Evolutionary conservation across 306 rosid genomes (phyloP).

Genomic region (Prosopis cineraria): DNA sequence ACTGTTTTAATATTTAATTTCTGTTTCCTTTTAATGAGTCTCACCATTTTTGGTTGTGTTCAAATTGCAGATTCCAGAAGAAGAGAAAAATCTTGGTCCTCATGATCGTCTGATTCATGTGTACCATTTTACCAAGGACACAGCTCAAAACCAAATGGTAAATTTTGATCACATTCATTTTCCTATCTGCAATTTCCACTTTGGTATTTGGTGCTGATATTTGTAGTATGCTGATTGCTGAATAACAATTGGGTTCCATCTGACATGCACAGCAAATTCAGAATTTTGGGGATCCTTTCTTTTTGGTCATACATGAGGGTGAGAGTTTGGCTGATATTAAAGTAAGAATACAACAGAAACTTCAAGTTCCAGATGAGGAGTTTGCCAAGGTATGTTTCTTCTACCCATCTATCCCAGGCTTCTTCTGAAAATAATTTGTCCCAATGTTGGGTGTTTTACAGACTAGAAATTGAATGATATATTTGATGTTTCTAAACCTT

Average conservation of each 20-base stretch:
- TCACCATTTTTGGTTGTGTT: neutral
- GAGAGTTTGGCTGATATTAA: slow-evolving; percentile 78
- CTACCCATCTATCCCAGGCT: slow-evolving; percentile 1
- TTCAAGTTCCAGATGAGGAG: slow-evolving; percentile 86
- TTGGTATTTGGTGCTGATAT: neutral
- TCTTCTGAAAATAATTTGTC: slow-evolving; percentile 16
- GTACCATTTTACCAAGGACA: slow-evolving; percentile 85
- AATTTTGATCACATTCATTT: slow-evolving; percentile 26
- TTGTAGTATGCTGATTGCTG: neutral
- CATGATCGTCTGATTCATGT: slow-evolving; percentile 82
- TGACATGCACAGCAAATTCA: slow-evolving; percentile 71
- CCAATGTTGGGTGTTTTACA: slow-evolving; percentile 15
- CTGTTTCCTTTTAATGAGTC: slow-evolving; percentile 3
- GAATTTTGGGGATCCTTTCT: slow-evolving; percentile 91
- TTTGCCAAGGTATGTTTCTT: slow-evolving; percentile 66
- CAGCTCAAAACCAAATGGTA: slow-evolving; percentile 82
- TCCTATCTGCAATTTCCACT: neutral
- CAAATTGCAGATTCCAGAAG: slow-evolving; percentile 69
- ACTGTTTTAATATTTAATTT: neutral
- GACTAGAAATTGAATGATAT: neutral
- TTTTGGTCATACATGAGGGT: slow-evolving; percentile 86
- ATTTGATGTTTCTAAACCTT: slow-evolving; percentile 16
- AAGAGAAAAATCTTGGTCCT: slow-evolving; percentile 79
- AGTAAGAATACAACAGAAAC: slow-evolving; percentile 71
- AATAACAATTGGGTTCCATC: neutral